These are phyloP conservation scores for Mortierella alpina DNA, from an alignment of 192 early-diverging fungal genomes.

Conservation along the genomic window DNA sequence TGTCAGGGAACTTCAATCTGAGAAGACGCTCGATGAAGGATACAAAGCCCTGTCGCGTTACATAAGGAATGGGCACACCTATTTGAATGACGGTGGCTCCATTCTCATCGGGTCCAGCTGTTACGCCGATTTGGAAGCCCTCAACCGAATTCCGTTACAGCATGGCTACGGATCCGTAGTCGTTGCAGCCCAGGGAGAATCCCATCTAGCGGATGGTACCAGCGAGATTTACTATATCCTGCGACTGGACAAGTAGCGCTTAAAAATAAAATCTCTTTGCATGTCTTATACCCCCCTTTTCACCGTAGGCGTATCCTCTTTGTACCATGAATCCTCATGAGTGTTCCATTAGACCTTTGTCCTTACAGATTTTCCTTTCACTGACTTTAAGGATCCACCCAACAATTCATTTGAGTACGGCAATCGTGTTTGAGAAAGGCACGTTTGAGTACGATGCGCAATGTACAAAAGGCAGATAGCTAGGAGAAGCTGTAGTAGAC, in stretches of 20 bases:
- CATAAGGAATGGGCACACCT: neutral
- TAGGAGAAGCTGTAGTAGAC: no score
- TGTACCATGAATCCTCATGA: no score
- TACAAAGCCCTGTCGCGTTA: constrained; percentile 1
- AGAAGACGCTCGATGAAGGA: constrained; percentile 17
- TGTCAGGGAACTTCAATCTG: neutral
- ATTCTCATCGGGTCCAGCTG: constrained; percentile 22
- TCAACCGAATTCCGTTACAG: neutral
- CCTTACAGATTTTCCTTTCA: no score
- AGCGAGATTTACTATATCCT: constrained; percentile 16
- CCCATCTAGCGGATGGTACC: constrained; percentile 7
- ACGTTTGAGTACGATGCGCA: no score
- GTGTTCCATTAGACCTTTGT: no score
- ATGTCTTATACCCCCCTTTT: no score
- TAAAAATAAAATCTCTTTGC: no score
- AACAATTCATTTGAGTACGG: no score
- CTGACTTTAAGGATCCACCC: no score
- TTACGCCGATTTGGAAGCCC: constrained; percentile 8
- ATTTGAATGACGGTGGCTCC: neutral
- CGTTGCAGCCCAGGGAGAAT: neutral
- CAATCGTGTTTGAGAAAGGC: no score
- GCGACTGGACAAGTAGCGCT: neutral
- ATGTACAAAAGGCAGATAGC: no score
- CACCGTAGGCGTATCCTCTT: no score
- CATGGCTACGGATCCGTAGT: constrained; percentile 1